These are phyloP conservation scores for Flaveria ramosissima DNA, from an alignment of 129 eudicot species.

Conservation along the genomic window DNA sequence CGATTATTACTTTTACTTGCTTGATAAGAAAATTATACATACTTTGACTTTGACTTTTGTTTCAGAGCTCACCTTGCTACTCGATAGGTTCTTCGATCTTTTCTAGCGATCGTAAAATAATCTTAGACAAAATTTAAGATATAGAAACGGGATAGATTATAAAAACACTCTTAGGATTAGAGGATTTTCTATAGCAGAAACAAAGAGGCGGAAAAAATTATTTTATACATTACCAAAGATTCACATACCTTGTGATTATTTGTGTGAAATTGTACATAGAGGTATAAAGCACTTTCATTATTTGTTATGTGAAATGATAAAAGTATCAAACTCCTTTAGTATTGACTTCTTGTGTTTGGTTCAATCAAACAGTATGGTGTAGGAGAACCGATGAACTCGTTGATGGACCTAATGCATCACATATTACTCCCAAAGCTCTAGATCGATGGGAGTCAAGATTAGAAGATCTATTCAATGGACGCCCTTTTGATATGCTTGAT, in stretches of 20 bases:
- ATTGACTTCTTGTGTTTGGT: constrained; percentile 25
- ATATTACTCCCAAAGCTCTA: constrained; percentile 89
- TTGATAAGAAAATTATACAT: not conserved
- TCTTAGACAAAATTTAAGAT: not conserved
- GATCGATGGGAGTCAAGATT: constrained; percentile 96
- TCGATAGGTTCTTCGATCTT: constrained; percentile 15
- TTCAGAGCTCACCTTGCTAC: not conserved
- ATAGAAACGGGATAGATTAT: not conserved
- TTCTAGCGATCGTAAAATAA: not conserved
- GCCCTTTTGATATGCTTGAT: constrained; percentile 99
- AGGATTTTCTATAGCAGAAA: not conserved
- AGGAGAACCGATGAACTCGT: constrained; percentile 99
- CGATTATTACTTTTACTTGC: not conserved
- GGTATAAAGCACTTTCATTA: too few relatives aligned
- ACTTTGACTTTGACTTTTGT: constrained; percentile 15
- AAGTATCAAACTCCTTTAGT: not conserved
- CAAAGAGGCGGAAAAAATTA: not conserved
- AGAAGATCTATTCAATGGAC: constrained; percentile 78
- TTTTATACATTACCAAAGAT: not conserved
- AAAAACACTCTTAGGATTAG: not conserved
- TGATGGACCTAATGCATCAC: constrained; percentile 98
- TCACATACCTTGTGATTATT: not conserved
- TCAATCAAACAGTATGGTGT: constrained; percentile 76
- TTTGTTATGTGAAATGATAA: too few relatives aligned
- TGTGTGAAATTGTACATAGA: not conserved